A percentile compares a stretch with the other conserved stretches of the same genome.
Evolutionary conservation across 179 eudicot species (phyloP).

Genomic region (Silene noctiflora): DNA sequence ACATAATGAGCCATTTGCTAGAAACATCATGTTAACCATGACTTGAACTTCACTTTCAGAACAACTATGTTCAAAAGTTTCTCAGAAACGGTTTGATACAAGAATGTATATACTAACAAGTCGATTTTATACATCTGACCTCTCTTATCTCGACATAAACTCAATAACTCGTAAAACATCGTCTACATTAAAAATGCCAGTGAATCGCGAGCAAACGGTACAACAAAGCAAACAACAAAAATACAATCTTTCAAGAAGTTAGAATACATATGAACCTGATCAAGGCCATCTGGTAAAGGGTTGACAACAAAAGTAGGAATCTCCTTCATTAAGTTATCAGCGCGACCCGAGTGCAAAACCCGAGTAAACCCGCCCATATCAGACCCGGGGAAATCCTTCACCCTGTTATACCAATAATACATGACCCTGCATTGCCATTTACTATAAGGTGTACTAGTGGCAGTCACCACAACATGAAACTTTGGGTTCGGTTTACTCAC

Average conservation of each 20-base stretch:
- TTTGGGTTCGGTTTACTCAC: conserved; percentile 18
- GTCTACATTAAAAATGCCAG: too few species aligned
- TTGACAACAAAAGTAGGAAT: conserved; percentile 79
- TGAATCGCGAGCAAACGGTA: too few species aligned
- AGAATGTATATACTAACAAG: background rate
- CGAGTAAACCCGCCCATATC: conserved; percentile 88
- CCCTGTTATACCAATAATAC: conserved; percentile 89
- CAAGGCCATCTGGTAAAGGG: conserved; percentile 77
- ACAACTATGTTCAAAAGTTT: too few species aligned
- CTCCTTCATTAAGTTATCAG: conserved; percentile 83
- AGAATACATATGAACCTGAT: conserved; percentile 44
- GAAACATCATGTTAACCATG: too few species aligned
- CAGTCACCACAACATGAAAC: conserved; percentile 84
- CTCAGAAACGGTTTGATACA: background rate
- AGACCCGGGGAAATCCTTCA: conserved; percentile 62
- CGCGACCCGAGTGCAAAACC: conserved; percentile 72
- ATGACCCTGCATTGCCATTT: conserved; percentile 91
- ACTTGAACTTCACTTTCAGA: background rate
- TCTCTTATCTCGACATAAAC: background rate
- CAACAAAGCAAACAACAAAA: too few species aligned
- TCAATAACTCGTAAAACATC: too few species aligned
- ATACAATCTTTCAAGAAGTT: too few species aligned
- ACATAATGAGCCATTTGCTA: background rate
- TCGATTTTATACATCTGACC: background rate
- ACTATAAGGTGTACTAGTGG: conserved; percentile 76